A percentile compares a stretch with the other conserved stretches of the same genome.
phyloP scores from a whole-genome alignment of 352 stramenopile genomes.

The Pythium rhizo-oryzae region DNA sequence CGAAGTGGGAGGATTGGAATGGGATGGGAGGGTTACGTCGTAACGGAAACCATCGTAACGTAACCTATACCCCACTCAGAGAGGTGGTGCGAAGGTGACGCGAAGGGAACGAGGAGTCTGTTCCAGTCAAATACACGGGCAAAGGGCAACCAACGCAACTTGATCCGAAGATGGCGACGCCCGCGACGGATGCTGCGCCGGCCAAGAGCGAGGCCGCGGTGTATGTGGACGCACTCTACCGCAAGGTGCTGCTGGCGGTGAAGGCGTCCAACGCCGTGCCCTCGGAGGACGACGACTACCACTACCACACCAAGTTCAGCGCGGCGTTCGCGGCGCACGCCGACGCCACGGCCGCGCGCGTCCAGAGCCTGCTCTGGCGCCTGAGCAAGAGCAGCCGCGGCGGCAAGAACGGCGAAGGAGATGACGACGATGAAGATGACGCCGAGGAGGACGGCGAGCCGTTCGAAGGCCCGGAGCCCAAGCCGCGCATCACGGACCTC shows the following conservation, averaged over 20 bases:
- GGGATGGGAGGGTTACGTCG: not conserved
- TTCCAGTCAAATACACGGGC: slow-evolving; percentile 26
- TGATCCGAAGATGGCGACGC: not conserved
- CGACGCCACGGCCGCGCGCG: slow-evolving; percentile 39
- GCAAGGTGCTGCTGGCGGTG: slow-evolving; percentile 73
- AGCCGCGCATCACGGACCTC: slow-evolving; percentile 73
- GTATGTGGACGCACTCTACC: slow-evolving; percentile 70
- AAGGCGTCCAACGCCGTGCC: slow-evolving; percentile 83
- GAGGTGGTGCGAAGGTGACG: slow-evolving; percentile 20
- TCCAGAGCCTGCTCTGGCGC: slow-evolving; percentile 55
- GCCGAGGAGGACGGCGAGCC: slow-evolving; percentile 55
- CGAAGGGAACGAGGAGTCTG: slow-evolving; percentile 25
- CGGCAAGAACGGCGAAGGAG: slow-evolving; percentile 19
- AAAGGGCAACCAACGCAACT: slow-evolving; percentile 15
- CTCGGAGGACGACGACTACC: slow-evolving; percentile 82
- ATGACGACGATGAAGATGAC: slow-evolving; percentile 40
- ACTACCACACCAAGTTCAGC: slow-evolving; percentile 84
- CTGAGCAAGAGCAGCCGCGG: slow-evolving; percentile 30
- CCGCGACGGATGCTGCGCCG: slow-evolving; percentile 1
- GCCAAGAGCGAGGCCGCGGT: slow-evolving; percentile 28
- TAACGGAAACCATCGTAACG: slow-evolving; percentile 20
- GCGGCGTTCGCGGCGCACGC: slow-evolving; percentile 47
- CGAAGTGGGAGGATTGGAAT: not conserved
- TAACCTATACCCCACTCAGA: not conserved
- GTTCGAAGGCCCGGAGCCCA: slow-evolving; percentile 81